Base-by-base conservation (phyloP, 2,329 filamentous ascomycete genomes). In the Mollisiaceae sp. region DNA sequence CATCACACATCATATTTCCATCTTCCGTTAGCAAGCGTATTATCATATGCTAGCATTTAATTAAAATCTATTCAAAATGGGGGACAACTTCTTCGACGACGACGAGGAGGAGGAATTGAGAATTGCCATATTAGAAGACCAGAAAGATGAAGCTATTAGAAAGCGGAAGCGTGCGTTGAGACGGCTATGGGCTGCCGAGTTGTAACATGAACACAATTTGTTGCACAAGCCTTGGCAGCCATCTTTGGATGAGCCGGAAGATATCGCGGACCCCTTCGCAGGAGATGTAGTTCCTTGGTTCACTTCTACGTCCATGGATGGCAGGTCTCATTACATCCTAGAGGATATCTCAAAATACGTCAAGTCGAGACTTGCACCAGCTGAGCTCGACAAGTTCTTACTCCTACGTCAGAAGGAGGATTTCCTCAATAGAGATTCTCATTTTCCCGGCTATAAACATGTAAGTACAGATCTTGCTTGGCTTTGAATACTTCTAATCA, bases 291-390 rank as follows among this genome's bases (percentile, higher is more conserved):
- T 15, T 8, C 22, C 50, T 35, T 35, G 22, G 22, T 32, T 54
- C 27, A 2, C 1, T 20, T 5, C 11, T 12, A 54, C 4, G 14
- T 8, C 8, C 8, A 56, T 62, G 38, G 24, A 62, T 20, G 36
- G 47, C 50, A 6, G 18, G 0, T 5, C 18, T 18, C 18, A 6
- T 6, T 62, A 56, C 20, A 56, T 62, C 11, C 36, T 56, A 2
- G 47, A 62, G 41, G 47, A 55, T 3, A 38, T 62, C 24, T 62
- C 60, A 8, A 62, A 32, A n/a, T 50, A 54, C 27, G 24, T 39
- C 18, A 50, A 35, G 22, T 24, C 38, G 22, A 43, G 22, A 24
- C 22, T 35, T 38, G 4, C n/a, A 50, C 45, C 18, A 22, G 15
- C n/a, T 1, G n/a, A 50, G n/a, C 1, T 1, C 45, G 45, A 11